Evolutionary conservation across 1,139 yeast genomes (phyloP), one percentile per base, ranked within the genome.

Genomic region (Geotrichum histeridarum): DNA sequence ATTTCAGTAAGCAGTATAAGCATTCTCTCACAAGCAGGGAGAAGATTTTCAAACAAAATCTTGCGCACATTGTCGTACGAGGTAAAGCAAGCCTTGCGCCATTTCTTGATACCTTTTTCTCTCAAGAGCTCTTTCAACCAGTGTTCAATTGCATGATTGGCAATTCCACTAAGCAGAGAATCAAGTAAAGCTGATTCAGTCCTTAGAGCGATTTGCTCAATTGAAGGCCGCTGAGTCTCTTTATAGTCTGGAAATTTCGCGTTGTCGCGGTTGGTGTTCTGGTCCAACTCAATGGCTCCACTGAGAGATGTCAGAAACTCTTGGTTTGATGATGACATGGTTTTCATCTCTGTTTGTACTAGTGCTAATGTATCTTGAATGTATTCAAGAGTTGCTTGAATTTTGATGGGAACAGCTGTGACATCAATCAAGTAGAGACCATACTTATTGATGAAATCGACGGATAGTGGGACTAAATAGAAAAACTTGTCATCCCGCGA

Each of bases 51-150:
- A 59, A 79, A 80, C 1, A 80, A 60, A 0, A 71, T 64, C 57
- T 77, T 76, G 52, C 82, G 69, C 0, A 76, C 67, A 43, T 67
- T 65, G 39, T 83, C 87, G 63, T 79, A 83, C 4, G 76, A 71
- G 0, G 74, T 63, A 45, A 74, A 72, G 0, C 86, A 84, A 22
- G 77, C 58, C 54, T 77, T 78, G 9, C 71, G 69, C 79, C 91
- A 79, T 61, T 80, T 75, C 59, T 80, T 82, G 44, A 81, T 68
- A 11, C 89, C 90, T 57, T 87, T 72, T 58, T 86, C 93, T 1
- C 88, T 90, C 42, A 86, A 72, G 30, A 74, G 68, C 42, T 76
- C 76, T 17, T 74, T 72, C 8, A 79, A 59, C 84, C 84, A 80
- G 22, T 73, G 73, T 50, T 70, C 70, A 2, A 80, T 67, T 3